These are phyloP conservation scores for Hygrophila difformis DNA, from an alignment of 257 asterid species.

Conservation along the genomic window DNA sequence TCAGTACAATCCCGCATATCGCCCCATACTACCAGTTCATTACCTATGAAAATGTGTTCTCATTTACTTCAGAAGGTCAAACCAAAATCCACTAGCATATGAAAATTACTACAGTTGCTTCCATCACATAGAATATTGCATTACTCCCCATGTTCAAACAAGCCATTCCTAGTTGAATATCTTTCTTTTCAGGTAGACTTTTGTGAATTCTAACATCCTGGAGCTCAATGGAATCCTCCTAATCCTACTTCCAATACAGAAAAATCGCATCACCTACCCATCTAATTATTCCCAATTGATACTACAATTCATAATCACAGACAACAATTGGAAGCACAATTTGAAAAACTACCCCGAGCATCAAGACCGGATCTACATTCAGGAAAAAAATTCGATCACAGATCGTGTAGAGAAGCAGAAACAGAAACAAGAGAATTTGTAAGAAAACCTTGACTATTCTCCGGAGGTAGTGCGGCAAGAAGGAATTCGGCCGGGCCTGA, in stretches of 20 bases:
- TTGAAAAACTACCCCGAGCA: constrained; percentile 7
- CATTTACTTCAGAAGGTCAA: no score
- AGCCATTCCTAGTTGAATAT: no score
- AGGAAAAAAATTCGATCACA: neutral
- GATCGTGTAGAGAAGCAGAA: neutral
- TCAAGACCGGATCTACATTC: constrained; percentile 34
- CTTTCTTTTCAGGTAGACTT: no score
- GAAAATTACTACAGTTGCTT: neutral
- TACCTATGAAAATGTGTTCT: no score
- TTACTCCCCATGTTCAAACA: neutral
- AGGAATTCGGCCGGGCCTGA: constrained; percentile 53
- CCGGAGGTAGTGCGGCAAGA: constrained; percentile 83
- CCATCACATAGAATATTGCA: constrained; percentile 5
- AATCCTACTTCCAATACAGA: constrained; percentile 1
- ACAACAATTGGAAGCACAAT: constrained; percentile 1
- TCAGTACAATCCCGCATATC: no score
- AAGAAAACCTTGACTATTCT: constrained; percentile 76
- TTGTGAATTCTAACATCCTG: no score
- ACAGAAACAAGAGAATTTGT: neutral
- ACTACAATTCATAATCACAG: no score
- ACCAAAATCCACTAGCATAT: no score
- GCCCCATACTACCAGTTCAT: no score
- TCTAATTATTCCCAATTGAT: constrained; percentile 2
- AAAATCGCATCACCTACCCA: constrained; percentile 8
- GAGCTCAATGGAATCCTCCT: no score